Conservation (phyloP, 1,139 yeast genomes). For the Kluyveromyces marxianus region DNA sequence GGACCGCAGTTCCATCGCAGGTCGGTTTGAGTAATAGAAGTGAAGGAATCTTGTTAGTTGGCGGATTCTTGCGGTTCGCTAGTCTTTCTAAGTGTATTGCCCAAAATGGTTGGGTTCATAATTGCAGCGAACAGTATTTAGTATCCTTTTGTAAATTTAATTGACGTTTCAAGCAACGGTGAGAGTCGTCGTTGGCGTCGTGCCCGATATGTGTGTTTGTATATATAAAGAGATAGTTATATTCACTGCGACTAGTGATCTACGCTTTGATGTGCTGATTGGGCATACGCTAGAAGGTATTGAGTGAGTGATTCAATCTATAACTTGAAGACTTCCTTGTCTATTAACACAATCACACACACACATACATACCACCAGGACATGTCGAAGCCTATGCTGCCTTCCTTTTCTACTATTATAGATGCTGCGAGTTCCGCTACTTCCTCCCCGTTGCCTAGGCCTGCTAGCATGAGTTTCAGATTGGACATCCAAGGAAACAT, state of each 20-base stretch:
- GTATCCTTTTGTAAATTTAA: too few species aligned
- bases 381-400: slow-evolving; percentile 4
- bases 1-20: background rate
- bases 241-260: background rate
- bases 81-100: too few species aligned
- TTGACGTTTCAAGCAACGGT: background rate
- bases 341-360: too few species aligned
- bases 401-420: slow-evolving; percentile 4
- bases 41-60: too few species aligned
- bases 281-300: too few species aligned
- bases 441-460: slow-evolving; percentile 4
- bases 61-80: too few species aligned
- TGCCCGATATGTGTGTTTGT: background rate
- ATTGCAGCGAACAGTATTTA: too few species aligned
- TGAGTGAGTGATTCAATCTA: too few species aligned
- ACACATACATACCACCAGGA: background rate
- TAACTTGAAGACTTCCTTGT: too few species aligned
- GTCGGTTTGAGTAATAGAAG: too few species aligned
- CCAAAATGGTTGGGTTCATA: too few species aligned
- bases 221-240: background rate
- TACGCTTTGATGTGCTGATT: too few species aligned
- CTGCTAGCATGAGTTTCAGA: slow-evolving; percentile 8
- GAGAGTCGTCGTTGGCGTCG: background rate
- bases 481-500: slow-evolving; percentile 19
- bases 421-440: slow-evolving; percentile 3